These are phyloP conservation scores for Penicillium longicatenatum DNA, from an alignment of 495 filamentous ascomycete genomes.

Conservation along the genomic window DNA sequence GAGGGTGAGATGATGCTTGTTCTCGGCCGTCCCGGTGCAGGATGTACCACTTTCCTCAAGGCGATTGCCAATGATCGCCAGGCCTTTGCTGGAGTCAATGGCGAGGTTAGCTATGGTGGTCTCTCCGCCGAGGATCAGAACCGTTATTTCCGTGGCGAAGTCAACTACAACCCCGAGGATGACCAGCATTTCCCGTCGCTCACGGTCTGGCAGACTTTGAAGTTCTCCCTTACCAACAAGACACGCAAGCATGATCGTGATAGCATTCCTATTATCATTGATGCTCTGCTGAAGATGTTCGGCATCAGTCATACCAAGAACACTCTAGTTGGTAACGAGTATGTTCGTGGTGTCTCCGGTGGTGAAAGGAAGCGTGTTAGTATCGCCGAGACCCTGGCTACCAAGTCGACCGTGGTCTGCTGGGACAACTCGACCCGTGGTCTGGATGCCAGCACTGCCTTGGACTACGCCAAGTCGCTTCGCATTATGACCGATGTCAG, in stretches of 20 bases:
- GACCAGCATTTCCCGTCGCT: constrained; percentile 77
- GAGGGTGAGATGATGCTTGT: constrained; percentile 87
- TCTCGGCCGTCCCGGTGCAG: constrained; percentile 75
- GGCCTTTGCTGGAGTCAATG: constrained; percentile 65
- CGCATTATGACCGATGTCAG: constrained; percentile 83
- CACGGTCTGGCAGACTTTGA: constrained; percentile 78
- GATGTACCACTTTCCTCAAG: constrained; percentile 80
- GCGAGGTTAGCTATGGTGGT: constrained; percentile 76
- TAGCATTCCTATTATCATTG: constrained; percentile 67
- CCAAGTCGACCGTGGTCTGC: constrained; percentile 64
- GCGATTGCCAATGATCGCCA: constrained; percentile 71
- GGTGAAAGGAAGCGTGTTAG: constrained; percentile 73
- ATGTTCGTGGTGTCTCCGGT: constrained; percentile 72
- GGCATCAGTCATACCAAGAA: constrained; percentile 80
- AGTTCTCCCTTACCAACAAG: constrained; percentile 83
- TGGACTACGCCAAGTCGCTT: constrained; percentile 77
- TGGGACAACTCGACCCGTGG: constrained; percentile 83
- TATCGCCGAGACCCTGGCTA: constrained; percentile 68
- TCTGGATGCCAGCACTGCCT: constrained; percentile 74
- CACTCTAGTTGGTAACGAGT: constrained; percentile 84
- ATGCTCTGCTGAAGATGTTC: constrained; percentile 69
- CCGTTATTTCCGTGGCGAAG: constrained; percentile 74
- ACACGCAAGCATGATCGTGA: constrained; percentile 70
- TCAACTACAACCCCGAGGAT: constrained; percentile 82
- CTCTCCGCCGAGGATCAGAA: constrained; percentile 69